A percentile compares a stretch with the other conserved stretches of the same genome.
phyloP scores from a whole-genome alignment of 495 filamentous ascomycete species.

The Tuber melanosporum region DNA sequence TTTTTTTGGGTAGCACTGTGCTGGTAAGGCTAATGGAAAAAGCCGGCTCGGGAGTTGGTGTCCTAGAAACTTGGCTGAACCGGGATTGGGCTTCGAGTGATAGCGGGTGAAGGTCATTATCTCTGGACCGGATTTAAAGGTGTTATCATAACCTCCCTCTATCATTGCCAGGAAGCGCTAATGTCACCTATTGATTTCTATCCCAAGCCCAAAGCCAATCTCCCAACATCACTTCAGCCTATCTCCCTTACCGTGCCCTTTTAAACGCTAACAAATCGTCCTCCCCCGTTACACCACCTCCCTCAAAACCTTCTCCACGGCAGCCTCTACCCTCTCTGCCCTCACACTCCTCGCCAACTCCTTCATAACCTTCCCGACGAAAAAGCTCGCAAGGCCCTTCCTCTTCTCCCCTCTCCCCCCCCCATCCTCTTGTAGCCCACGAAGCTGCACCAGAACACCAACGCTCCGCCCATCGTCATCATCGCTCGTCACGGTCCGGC shows the following conservation, averaged over 20 bases:
- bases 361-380: conserved; percentile 88
- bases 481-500: conserved; percentile 42
- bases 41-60: background rate
- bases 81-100: background rate
- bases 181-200: background rate
- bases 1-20: background rate
- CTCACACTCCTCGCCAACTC: conserved; percentile 70
- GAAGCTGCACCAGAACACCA: conserved; percentile 62
- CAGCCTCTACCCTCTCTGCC: conserved; percentile 61
- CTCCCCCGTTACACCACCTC: conserved; percentile 9
- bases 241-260: background rate
- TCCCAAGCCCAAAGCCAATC: background rate
- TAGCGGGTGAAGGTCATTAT: background rate
- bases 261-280: too few relatives aligned
- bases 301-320: conserved; percentile 54
- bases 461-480: conserved; percentile 49
- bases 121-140: too few relatives aligned
- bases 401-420: conserved; percentile 65
- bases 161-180: background rate
- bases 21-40: background rate
- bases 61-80: background rate
- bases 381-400: conserved; percentile 73
- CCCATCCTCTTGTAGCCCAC: conserved; percentile 53
- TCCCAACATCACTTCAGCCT: background rate
- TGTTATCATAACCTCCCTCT: background rate